These are phyloP conservation scores for Geranium brycei DNA, from an alignment of 345 rosid genomes.

Conservation along the genomic window DNA sequence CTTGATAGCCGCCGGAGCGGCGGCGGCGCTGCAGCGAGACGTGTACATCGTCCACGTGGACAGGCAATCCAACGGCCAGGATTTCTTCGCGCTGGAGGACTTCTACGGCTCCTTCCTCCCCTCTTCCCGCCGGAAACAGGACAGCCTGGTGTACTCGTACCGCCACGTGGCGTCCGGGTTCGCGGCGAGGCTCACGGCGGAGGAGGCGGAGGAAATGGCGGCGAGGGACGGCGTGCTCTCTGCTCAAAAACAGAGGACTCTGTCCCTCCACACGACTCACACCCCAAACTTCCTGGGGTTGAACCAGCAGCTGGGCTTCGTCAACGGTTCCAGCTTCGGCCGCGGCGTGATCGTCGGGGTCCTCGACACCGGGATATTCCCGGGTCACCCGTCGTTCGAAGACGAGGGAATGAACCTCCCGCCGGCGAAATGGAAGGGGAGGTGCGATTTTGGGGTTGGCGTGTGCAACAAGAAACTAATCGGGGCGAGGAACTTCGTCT, in stretches of 20 bases:
- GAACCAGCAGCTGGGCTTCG: constrained; percentile 8
- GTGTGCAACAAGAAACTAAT: constrained; percentile 32
- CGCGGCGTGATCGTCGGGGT: constrained; percentile 26
- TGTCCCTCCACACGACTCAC: constrained; percentile 27
- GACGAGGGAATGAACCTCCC: constrained; percentile 15
- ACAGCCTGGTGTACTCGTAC: constrained; percentile 14
- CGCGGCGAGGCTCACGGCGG: constrained; percentile 17
- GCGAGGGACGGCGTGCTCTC: constrained; percentile 14
- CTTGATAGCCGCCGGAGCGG: too few relatives aligned
- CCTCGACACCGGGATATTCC: constrained; percentile 28
- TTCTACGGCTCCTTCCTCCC: too few relatives aligned
- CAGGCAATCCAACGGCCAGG: too few relatives aligned
- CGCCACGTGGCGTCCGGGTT: constrained; percentile 17
- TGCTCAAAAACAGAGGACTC: constrained; percentile 1
- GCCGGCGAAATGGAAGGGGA: constrained; percentile 30
- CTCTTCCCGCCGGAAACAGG: too few relatives aligned
- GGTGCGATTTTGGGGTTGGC: constrained; percentile 15
- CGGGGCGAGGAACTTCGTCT: constrained; percentile 19
- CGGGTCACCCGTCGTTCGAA: constrained; percentile 23
- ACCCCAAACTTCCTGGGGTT: constrained; percentile 27
- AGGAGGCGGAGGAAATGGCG: constrained; percentile 15
- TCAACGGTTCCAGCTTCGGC: constrained; percentile 17
- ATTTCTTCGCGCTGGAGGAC: too few relatives aligned
- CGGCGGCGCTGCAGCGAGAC: too few relatives aligned
- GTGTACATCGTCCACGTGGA: too few relatives aligned